Conservation (phyloP, 805 yeast genomes). For the Lachancea cidri region DNA sequence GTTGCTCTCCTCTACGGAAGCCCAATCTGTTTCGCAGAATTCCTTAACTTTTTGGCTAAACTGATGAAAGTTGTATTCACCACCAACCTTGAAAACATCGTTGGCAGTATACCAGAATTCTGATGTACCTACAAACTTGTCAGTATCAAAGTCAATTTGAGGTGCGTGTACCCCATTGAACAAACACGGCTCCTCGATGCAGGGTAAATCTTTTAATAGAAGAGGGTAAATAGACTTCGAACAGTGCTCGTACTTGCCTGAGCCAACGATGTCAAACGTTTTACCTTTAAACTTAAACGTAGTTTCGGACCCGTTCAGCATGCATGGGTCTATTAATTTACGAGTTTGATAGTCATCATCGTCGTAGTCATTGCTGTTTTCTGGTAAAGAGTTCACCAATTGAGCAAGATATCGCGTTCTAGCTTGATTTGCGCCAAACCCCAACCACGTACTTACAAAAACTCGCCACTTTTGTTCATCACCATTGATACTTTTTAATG, state of each 20-base stretch:
- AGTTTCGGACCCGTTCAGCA: conserved; percentile 57
- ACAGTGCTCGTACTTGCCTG: conserved; percentile 77
- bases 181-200: conserved; percentile 82
- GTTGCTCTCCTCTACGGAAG: conserved; percentile 43
- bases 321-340: conserved; percentile 65
- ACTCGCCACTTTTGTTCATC: conserved; percentile 70
- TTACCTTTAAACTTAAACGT: conserved; percentile 43
- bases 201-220: conserved; percentile 71
- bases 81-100: conserved; percentile 84
- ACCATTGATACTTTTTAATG: conserved; percentile 67
- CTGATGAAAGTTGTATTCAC: conserved; percentile 71
- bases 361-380: conserved; percentile 41
- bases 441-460: conserved; percentile 94
- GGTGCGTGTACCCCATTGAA: conserved; percentile 97
- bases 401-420: conserved; percentile 62
- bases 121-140: conserved; percentile 86
- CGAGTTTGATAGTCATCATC: conserved; percentile 40
- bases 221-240: conserved; percentile 68
- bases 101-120: conserved; percentile 98
- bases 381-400: conserved; percentile 46
- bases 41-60: conserved; percentile 62
- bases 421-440: conserved; percentile 96
- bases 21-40: conserved; percentile 80
- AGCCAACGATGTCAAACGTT: conserved; percentile 55
- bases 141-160: conserved; percentile 67